These are phyloP conservation scores for Phialemoniopsis sp. DNA, from an alignment of 2,329 filamentous ascomycete genomes.

Conservation along the genomic window DNA sequence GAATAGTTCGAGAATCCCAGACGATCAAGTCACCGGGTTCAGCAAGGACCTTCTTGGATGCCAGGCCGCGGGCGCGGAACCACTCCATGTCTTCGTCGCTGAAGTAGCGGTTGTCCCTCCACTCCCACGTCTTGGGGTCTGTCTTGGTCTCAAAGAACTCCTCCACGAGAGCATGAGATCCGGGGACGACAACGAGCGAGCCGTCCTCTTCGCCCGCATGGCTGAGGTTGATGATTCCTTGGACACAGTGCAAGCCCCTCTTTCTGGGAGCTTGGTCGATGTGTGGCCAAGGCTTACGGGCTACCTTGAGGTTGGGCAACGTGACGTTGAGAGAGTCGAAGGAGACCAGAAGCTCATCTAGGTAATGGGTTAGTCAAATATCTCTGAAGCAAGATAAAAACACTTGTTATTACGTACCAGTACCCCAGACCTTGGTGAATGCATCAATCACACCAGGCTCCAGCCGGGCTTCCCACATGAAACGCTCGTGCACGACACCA, in stretches of 20 bases:
- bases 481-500: constrained; percentile 28
- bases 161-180: constrained; percentile 31
- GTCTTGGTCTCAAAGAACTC: no score
- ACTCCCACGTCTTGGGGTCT: no score
- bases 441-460: constrained; percentile 30
- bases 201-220: constrained; percentile 29
- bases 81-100: no score
- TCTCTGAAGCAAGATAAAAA: no score
- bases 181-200: constrained; percentile 26
- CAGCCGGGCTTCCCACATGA: constrained; percentile 29
- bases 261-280: constrained; percentile 21
- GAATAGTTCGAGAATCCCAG: constrained; percentile 31
- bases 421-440: constrained; percentile 32
- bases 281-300: constrained; percentile 29
- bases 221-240: constrained; percentile 22
- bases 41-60: no score
- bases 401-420: no score
- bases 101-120: no score
- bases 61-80: no score
- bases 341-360: constrained; percentile 24
- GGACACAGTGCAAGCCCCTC: constrained; percentile 20
- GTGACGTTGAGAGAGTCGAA: constrained; percentile 34
- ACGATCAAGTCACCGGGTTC: constrained; percentile 5
- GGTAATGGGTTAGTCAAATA: no score
- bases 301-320: constrained; percentile 18